Base-by-base conservation (phyloP, 2,329 filamentous ascomycete genomes). In the Monilinia fructigena region DNA sequence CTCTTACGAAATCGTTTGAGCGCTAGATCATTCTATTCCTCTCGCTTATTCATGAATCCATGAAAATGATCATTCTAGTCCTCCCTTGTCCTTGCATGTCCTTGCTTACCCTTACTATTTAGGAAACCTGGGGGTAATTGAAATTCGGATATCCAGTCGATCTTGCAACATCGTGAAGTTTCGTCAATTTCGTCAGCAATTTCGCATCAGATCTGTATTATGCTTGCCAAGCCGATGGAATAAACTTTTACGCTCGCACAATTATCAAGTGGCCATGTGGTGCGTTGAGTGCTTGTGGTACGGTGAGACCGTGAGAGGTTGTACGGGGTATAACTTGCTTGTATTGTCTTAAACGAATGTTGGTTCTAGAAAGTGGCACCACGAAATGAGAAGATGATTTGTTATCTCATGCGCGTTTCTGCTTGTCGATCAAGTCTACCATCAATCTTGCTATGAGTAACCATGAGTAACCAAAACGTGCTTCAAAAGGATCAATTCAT, bases 71-170 rank as follows among this genome's bases (percentile, higher is more conserved):
- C 54, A 26, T 40, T 59, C 59, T 52, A 59, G 42, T 18, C 16
- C 8, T 55, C 12, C 35, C 48, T 31, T 40, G 35, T 53, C 60
- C 7, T 35, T 52, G 14, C 31, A 12, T 5, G 42, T 48, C 35
- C 55, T 52, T 40, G 55, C 26, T 35, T 50, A 14, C 45, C 45
- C 20, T 18, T 42, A 16, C 40, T 18, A 20, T n/a, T 23, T n/a
- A 66, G 55, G 20, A 66, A 66, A 66, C 48, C 65, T 66, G 65
- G 65, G 65, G 65, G 65, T 66, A 66, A 66, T 66, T 48, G 45
- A 66, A 66, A 66, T 50, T 63, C 58, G n/a, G 50, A 63, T 26
- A 63, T 63, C 65, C 65, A 66, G 60, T 66, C 45, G 35, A 56
- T 66, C 40, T 55, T 55, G 23, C 52, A 66, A 35, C 59, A 55